Evolutionary conservation across 805 yeast genomes (phyloP).

Genomic region (Candida sonorensis): DNA sequence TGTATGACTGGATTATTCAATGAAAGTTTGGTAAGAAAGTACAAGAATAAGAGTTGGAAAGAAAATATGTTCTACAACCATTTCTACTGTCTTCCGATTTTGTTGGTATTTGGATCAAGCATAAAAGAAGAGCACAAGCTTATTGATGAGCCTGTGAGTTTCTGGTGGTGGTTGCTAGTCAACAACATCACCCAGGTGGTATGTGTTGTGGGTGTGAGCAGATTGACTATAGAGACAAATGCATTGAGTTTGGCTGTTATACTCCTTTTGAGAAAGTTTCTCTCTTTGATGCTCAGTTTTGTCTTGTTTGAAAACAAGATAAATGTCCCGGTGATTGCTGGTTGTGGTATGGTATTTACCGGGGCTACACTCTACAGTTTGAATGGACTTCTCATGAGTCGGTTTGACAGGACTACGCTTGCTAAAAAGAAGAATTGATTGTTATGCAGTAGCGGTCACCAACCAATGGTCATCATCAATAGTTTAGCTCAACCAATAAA

Average conservation of each 20-base stretch:
- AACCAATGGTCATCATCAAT: background rate
- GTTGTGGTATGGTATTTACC: conserved; percentile 43
- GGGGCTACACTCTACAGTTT: conserved; percentile 46
- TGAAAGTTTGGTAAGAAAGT: conserved; percentile 40
- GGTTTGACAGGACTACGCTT: too few relatives aligned
- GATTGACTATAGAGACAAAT: conserved; percentile 47
- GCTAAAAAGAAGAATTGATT: too few relatives aligned
- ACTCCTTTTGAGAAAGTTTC: conserved; percentile 53
- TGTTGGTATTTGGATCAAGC: conserved; percentile 30
- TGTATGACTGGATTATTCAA: conserved; percentile 54
- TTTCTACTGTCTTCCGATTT: conserved; percentile 47
- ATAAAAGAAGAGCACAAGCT: conserved; percentile 10
- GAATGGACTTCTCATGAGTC: background rate
- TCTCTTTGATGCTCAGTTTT: conserved; percentile 52
- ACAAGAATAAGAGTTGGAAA: conserved; percentile 49
- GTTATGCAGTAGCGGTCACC: background rate
- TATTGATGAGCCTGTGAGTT: background rate
- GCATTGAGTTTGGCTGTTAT: conserved; percentile 61
- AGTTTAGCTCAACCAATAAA: background rate
- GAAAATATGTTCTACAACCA: conserved; percentile 61
- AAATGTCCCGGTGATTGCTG: conserved; percentile 32
- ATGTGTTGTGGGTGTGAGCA: conserved; percentile 65
- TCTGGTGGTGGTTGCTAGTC: conserved; percentile 24
- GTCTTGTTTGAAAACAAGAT: conserved; percentile 42
- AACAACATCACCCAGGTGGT: conserved; percentile 50